Conservation (phyloP, 2,329 filamentous ascomycete species). For the Ophiocordyceps camponoti-floridani region DNA sequence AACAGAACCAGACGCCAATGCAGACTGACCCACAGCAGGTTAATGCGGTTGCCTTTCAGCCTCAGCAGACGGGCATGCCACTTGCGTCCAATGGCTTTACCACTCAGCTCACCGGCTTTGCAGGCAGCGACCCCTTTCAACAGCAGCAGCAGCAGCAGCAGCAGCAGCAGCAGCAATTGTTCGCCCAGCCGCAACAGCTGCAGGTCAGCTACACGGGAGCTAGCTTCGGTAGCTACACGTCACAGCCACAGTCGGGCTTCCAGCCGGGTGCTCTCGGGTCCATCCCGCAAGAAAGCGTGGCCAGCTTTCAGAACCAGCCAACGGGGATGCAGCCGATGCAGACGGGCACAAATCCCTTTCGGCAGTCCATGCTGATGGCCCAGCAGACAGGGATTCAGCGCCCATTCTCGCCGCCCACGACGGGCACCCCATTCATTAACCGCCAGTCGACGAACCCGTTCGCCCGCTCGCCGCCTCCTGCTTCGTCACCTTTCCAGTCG, state of each 20-base stretch:
- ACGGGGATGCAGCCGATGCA: slow-evolving; percentile 21
- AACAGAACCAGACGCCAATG: slow-evolving; percentile 67
- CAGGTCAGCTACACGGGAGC: slow-evolving; percentile 45
- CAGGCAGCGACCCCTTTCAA: slow-evolving; percentile 14
- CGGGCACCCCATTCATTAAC: slow-evolving; percentile 21
- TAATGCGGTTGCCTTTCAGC: slow-evolving; percentile 18
- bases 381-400: slow-evolving; percentile 29
- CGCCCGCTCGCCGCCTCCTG: slow-evolving; percentile 43
- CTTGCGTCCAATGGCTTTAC: slow-evolving; percentile 9
- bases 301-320: slow-evolving; percentile 25
- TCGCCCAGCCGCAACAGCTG: slow-evolving; percentile 16
- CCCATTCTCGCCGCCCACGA: slow-evolving; percentile 19
- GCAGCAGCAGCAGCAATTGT: slow-evolving; percentile 6
- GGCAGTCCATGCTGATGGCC: slow-evolving; percentile 65
- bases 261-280: slow-evolving; percentile 32
- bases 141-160: slow-evolving; percentile 6
- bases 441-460: slow-evolving; percentile 77
- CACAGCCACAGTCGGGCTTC: slow-evolving; percentile 42
- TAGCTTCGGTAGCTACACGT: slow-evolving; percentile 69
- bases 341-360: slow-evolving; percentile 65
- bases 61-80: slow-evolving; percentile 17
- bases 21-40: slow-evolving; percentile 22
- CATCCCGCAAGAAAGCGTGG: slow-evolving; percentile 38
- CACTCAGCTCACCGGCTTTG: slow-evolving; percentile 10
- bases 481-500: slow-evolving; percentile 11